Conservation (phyloP, 208 protist genomes). For the Crithidia brevicula region DNA sequence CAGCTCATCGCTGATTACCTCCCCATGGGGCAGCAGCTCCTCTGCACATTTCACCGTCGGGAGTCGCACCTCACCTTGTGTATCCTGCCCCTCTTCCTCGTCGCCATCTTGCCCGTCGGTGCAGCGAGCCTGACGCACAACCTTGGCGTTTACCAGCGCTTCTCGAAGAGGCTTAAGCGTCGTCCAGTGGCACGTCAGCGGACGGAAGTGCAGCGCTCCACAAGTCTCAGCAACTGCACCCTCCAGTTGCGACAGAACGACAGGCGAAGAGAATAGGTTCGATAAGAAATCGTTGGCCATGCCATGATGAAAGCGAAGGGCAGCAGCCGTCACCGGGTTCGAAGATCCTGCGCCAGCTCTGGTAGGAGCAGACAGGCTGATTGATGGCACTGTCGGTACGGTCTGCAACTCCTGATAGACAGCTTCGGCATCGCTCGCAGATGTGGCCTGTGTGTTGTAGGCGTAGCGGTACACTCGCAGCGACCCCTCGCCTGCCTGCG, state of each 20-base stretch:
- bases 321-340: slow-evolving; percentile 12
- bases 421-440: background rate
- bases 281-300: slow-evolving; percentile 43
- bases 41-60: slow-evolving; percentile 54
- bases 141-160: slow-evolving; percentile 32
- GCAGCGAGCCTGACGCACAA: slow-evolving; percentile 35
- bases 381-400: background rate
- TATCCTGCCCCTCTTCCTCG: background rate
- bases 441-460: background rate
- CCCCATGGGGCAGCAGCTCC: slow-evolving; percentile 53
- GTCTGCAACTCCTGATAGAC: background rate
- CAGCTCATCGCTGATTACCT: slow-evolving; percentile 73
- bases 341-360: background rate
- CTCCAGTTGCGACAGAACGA: slow-evolving; percentile 26
- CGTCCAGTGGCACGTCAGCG: slow-evolving; percentile 38
- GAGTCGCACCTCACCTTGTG: slow-evolving; percentile 14
- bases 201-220: slow-evolving; percentile 1
- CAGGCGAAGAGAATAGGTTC: slow-evolving; percentile 26
- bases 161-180: slow-evolving; percentile 42
- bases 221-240: background rate
- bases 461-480: slow-evolving; percentile 19
- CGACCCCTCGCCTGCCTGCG: slow-evolving; percentile 7
- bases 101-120: background rate
- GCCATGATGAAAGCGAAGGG: slow-evolving; percentile 57
- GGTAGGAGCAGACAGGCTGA: no score